Evolutionary conservation across 1,284 basidiomycete species (phyloP).

Genomic region (Vanrija sp.): DNA sequence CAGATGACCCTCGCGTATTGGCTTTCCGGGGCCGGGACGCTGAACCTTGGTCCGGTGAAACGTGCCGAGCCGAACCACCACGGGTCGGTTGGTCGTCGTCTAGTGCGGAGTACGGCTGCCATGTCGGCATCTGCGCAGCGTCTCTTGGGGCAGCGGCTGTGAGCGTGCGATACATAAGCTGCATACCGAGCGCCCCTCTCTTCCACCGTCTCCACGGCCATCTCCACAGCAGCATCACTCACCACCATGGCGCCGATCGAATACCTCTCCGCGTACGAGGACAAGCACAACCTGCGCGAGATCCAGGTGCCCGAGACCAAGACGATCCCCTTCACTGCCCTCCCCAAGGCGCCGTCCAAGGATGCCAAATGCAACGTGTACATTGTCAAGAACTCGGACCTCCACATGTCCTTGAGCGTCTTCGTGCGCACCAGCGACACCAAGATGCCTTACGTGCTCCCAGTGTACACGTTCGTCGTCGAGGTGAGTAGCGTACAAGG

Average conservation of each 20-base stretch:
- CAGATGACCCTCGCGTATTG: too few species aligned
- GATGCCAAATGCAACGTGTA: conserved; percentile 11
- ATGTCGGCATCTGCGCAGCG: too few species aligned
- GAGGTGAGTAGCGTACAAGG: conserved; percentile 2
- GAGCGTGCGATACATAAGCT: too few species aligned
- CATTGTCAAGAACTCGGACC: conserved; percentile 9
- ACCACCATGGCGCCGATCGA: conserved; percentile 4
- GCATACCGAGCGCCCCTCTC: too few species aligned
- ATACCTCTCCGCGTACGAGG: conserved; percentile 10
- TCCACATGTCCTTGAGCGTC: conserved; percentile 17
- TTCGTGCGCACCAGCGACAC: conserved; percentile 15
- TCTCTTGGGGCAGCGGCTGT: too few species aligned
- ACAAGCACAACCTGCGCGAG: conserved; percentile 11
- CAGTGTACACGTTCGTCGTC: conserved; percentile 14
- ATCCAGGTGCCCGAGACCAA: conserved; percentile 9
- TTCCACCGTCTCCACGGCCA: not conserved
- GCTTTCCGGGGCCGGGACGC: too few species aligned
- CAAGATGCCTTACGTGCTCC: conserved; percentile 1
- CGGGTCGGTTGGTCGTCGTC: too few species aligned
- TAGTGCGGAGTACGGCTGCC: too few species aligned
- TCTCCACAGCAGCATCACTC: not conserved
- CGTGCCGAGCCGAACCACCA: too few species aligned
- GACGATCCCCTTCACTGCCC: conserved; percentile 3
- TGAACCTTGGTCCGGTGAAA: too few species aligned
- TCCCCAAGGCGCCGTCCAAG: conserved; percentile 1